phyloP scores from a whole-genome alignment of 176 grass and related monocot genomes.

The barley (Hordeum vulgare) region MorexV3_pseudomolecules_assembly NC_058524.1:64121760-64122259 shows the following conservation, averaged over 20 bases:
- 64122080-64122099: conserved; percentile 32
- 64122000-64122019: background rate
- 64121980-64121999: conserved; percentile 38
- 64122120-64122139: background rate
- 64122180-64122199: conserved; percentile 23
- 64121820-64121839: background rate
- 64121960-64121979: conserved; percentile 43
- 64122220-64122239: background rate
- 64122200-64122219: conserved; percentile 27
- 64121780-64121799: background rate
- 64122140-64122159: background rate
- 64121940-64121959: conserved; percentile 63
- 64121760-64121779: background rate
- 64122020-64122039: conserved; percentile 36
- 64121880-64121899: fast-evolving
- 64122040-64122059: background rate
- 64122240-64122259: conserved; percentile 45
- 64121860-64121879: background rate
- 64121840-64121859: background rate
- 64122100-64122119: conserved; percentile 20
- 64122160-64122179: conserved; percentile 41
- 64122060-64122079: background rate
- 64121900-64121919: background rate
- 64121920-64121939: conserved; percentile 36
- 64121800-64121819: background rate